Evolutionary conservation across 2,329 filamentous ascomycete genomes (phyloP), one percentile per base, ranked within the genome.

Genomic region (Neurospora sp.): DNA sequence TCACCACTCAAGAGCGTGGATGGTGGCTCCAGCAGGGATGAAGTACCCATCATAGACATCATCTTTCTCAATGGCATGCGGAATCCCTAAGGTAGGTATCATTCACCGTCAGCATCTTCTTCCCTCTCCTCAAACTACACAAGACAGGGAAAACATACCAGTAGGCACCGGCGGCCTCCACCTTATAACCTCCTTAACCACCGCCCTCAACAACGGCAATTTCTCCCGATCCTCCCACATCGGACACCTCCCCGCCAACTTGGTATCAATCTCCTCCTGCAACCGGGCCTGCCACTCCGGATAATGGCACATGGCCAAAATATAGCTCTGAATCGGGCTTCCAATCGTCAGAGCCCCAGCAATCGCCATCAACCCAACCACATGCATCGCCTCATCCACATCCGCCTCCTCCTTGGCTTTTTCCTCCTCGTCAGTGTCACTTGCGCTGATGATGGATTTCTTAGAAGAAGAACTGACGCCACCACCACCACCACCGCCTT

Each of bases 111-210:
- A 23, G 33, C 5, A 38, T 43, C 23, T 10, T 2, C n/a, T 10
- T 1, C n/a, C 17, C 43, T 23, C 11, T 11, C 36, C 5, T 2
- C 42, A 38, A 8, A 13, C 28, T 0, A 23, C 46, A 11, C 10
- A n/a, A 46, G 3, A 46, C 10, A 23, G 23, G 2, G 2, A 23
- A 23, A 33, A 74, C 79, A 43, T 71, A 81, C 84, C 84, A 40
- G 84, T 86, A 5, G 85, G 84, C 10, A 86, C 84, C 4, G 84
- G 83, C 38, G 84, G 84, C 68, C 84, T 79, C 84, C 84, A 87
- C n/a, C 86, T 80, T 23, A 86, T 79, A 0, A 81, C 80, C 76
- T 88, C 84, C 75, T 85, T 84, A 43, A 86, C 81, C 10, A 83
- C 80, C 0, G 84, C 84, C 33, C 84, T 78, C 52, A 85, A 76